A percentile compares a stretch with the other conserved stretches of the same genome.
Evolutionary conservation across 352 stramenopile species (phyloP).

Genomic region (Phytopythium mirpurense): DNA sequence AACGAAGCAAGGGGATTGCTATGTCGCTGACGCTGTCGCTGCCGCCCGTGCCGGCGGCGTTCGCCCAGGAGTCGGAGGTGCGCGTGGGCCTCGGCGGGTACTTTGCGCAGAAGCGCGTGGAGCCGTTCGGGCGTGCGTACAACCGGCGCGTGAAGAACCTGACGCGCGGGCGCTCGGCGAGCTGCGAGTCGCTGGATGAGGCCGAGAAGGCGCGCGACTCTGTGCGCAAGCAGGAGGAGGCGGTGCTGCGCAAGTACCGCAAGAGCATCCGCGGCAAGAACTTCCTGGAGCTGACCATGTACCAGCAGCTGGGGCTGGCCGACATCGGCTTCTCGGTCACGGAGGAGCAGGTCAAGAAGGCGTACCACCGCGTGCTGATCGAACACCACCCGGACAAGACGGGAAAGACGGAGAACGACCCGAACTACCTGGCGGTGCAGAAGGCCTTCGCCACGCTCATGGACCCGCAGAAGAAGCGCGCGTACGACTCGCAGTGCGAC

Average conservation of each 20-base stretch:
- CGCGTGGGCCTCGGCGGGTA: slow-evolving; percentile 62
- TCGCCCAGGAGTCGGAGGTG: slow-evolving; percentile 49
- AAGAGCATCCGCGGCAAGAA: slow-evolving; percentile 79
- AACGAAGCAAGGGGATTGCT: background rate
- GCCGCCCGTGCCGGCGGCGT: slow-evolving; percentile 39
- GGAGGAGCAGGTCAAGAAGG: slow-evolving; percentile 84
- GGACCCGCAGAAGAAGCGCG: slow-evolving; percentile 78
- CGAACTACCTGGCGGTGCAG: slow-evolving; percentile 85
- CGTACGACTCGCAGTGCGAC: slow-evolving; percentile 84
- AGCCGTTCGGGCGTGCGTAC: slow-evolving; percentile 64
- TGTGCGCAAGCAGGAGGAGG: slow-evolving; percentile 63
- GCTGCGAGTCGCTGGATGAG: slow-evolving; percentile 71
- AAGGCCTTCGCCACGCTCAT: slow-evolving; percentile 80
- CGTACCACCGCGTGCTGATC: slow-evolving; percentile 84
- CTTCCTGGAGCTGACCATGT: slow-evolving; percentile 83
- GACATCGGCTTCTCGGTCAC: slow-evolving; percentile 79
- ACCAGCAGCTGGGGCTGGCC: slow-evolving; percentile 74
- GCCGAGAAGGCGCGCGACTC: slow-evolving; percentile 48
- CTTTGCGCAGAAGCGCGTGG: slow-evolving; percentile 70
- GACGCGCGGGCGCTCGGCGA: slow-evolving; percentile 64
- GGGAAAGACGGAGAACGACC: slow-evolving; percentile 86
- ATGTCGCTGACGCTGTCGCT: slow-evolving; percentile 58
- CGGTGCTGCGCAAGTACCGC: slow-evolving; percentile 71
- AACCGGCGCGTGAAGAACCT: slow-evolving; percentile 75
- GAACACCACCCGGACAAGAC: slow-evolving; percentile 88